Percentiles rank a stretch among this genome's conserved stretches.
These are phyloP conservation scores for Tympanopsis confertula DNA, from an alignment of 2,329 filamentous ascomycete genomes.

Conservation along the genomic window DNA sequence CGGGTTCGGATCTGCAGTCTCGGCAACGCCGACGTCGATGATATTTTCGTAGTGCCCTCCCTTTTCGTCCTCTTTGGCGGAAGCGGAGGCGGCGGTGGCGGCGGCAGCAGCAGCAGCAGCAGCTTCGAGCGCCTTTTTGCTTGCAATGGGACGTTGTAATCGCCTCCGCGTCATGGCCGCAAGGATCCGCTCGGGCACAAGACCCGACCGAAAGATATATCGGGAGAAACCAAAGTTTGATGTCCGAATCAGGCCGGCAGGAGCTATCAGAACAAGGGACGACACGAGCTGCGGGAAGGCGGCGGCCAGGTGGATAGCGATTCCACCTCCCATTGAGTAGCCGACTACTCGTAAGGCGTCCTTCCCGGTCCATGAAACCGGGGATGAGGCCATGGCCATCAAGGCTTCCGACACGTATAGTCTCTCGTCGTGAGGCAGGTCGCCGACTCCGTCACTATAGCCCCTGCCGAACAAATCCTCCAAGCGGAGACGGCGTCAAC, in stretches of 20 bases:
- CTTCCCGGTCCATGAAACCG: conserved; percentile 52
- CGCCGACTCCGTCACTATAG: conserved; percentile 51
- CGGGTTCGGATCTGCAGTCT: background rate
- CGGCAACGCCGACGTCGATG: too few relatives aligned
- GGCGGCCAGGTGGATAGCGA: conserved; percentile 63
- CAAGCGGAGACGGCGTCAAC: conserved; percentile 3
- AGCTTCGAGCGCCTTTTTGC: conserved; percentile 14
- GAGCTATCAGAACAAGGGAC: conserved; percentile 65
- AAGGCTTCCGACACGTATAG: conserved; percentile 66
- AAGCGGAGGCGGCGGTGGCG: conserved; percentile 21
- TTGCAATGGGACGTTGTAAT: conserved; percentile 36
- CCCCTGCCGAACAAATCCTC: conserved; percentile 60
- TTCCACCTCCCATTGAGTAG: conserved; percentile 73
- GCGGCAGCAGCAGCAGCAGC: conserved; percentile 26
- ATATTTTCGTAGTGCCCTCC: background rate
- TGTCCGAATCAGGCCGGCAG: conserved; percentile 59
- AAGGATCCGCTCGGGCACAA: conserved; percentile 39
- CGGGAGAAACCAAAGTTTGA: conserved; percentile 38
- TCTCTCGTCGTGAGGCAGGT: conserved; percentile 60
- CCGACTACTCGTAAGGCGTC: conserved; percentile 56
- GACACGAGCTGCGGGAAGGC: conserved; percentile 61
- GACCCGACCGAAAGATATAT: conserved; percentile 39
- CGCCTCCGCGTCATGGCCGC: conserved; percentile 32
- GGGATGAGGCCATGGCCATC: conserved; percentile 58
- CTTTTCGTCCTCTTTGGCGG: conserved; percentile 8